Evolutionary conservation across 2,329 filamentous ascomycete genomes (phyloP), one percentile per base, ranked within the genome.

Genomic region (Thermomyces lanuginosus): DNA sequence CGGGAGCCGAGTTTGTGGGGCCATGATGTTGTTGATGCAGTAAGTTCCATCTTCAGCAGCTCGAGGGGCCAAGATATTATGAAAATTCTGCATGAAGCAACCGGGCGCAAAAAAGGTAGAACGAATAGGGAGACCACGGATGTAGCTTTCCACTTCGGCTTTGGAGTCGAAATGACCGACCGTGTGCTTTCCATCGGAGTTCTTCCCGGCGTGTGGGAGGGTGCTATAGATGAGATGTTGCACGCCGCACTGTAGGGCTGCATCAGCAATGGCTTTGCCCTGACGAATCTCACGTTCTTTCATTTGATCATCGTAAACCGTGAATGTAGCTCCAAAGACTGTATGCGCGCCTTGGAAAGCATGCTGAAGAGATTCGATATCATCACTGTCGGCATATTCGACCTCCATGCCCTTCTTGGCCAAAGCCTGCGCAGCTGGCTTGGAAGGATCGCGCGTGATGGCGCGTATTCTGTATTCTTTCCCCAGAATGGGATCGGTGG

Each of bases 111-210:
- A 60, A 41, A 70, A 71, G 0, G 66, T 60, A 7, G 53, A 56
- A 1, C 59, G 57, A 2, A 73, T 45, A 0, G 56, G 57, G 3
- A 63, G 46, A 0, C 38, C 30, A 10, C 63, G 58, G 24, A 69
- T 61, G 39, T 72, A 68, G n/a, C 53, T 37, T 36, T 69, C 66
- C 0, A 66, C 57, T 8, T 60, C 48, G 11, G 66, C 66, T 42
- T 73, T 73, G 42, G 46, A 51, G 44, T 73, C 69, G 33, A 72
- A 73, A 35, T 66, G 61, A 33, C 56, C 36, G 2, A 54, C 50
- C 10, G 32, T 41, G 7, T 55, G 39, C 9, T 42, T 44, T 4
- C 55, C 55, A n/a, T 34, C 28, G 0, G 42, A 42, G 21, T 55
- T 41, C n/a, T 38, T 26, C 2, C 19, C 36, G 6, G 38, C 20